A percentile compares a stretch with the other conserved stretches of the same genome.
These are phyloP conservation scores for Nakataea oryzae DNA, from an alignment of 2,329 filamentous ascomycete genomes.

Conservation along the genomic window DNA sequence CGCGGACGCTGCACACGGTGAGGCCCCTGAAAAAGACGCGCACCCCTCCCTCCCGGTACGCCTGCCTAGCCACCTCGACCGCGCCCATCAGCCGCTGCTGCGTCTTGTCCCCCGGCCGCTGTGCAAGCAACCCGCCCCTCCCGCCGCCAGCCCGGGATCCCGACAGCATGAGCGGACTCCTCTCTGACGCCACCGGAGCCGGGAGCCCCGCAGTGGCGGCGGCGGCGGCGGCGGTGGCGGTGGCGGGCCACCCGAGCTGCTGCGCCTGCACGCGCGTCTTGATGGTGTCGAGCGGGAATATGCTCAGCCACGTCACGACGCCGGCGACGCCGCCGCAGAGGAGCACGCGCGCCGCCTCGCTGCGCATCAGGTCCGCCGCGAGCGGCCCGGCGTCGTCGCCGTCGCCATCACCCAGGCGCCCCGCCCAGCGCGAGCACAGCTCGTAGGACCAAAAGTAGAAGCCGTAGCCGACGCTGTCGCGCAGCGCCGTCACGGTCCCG, in stretches of 20 bases:
- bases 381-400: background rate
- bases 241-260: too few species aligned
- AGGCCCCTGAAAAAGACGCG: constrained; percentile 63
- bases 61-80: constrained; percentile 51
- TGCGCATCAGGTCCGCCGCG: constrained; percentile 10
- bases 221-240: constrained; percentile 2
- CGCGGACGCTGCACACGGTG: constrained; percentile 70
- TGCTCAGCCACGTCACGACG: constrained; percentile 76
- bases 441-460: constrained; percentile 97
- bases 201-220: constrained; percentile 10
- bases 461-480: constrained; percentile 88
- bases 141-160: too few species aligned
- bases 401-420: constrained; percentile 8
- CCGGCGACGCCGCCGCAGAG: constrained; percentile 83
- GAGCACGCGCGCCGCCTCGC: constrained; percentile 52
- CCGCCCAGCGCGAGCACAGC: constrained; percentile 52
- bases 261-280: constrained; percentile 90
- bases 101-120: constrained; percentile 5
- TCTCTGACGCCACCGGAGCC: constrained; percentile 18
- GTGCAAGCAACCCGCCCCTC: too few species aligned
- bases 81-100: constrained; percentile 32
- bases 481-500: constrained; percentile 67
- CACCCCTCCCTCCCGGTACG: constrained; percentile 54
- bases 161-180: constrained; percentile 5
- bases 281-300: constrained; percentile 86